These are phyloP conservation scores for Solanum arcanum DNA, from an alignment of 257 asterid genomes.

Conservation along the genomic window DNA sequence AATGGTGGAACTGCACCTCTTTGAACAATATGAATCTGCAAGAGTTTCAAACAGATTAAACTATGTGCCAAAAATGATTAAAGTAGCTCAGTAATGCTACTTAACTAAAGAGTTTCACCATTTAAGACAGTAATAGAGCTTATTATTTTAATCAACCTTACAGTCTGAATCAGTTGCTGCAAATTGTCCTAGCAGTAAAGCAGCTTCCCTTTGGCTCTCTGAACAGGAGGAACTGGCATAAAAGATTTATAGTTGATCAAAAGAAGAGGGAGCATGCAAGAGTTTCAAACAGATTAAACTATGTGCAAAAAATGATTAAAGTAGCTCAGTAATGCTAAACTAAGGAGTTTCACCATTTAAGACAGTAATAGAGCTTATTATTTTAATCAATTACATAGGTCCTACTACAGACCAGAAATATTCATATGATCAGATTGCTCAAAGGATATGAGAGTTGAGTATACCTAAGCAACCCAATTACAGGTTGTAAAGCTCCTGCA, in stretches of 20 bases:
- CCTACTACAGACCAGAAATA: background rate
- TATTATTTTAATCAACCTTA: slow-evolving; percentile 58
- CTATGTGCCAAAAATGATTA: background rate
- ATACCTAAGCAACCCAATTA: slow-evolving; percentile 89
- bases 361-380: no score
- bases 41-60: background rate
- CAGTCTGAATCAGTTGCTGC: slow-evolving; percentile 99
- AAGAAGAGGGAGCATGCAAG: background rate
- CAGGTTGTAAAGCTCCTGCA: slow-evolving; percentile 99
- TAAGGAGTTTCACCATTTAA: no score
- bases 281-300: no score
- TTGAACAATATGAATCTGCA: slow-evolving; percentile 93
- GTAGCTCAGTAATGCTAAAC: no score
- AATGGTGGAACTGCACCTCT: slow-evolving; percentile 97
- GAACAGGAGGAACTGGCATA: slow-evolving; percentile 77
- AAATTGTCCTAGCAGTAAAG: slow-evolving; percentile 96
- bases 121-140: background rate
- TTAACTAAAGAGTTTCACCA: background rate
- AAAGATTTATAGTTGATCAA: background rate
- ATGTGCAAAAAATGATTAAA: no score
- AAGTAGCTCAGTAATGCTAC: background rate
- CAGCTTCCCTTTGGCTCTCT: slow-evolving; percentile 99
- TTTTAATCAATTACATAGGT: background rate
- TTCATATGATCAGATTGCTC: background rate
- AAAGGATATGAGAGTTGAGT: background rate